Evolutionary conservation across 306 rosid genomes (phyloP).

Genomic region (Lotus japonicus): DNA sequence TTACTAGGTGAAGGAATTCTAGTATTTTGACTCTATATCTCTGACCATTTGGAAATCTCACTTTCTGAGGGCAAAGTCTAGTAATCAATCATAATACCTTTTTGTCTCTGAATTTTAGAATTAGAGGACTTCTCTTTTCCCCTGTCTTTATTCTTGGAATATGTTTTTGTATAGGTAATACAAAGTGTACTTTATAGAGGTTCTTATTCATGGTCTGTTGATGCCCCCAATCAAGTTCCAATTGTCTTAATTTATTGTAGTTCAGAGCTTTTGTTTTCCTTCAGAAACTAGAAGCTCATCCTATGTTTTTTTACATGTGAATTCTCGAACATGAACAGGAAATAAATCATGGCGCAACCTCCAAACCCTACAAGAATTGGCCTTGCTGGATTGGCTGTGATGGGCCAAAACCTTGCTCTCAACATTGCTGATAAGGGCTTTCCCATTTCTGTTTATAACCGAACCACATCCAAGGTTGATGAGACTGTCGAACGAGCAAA

Average conservation of each 20-base stretch:
- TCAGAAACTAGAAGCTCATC: not conserved
- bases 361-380: slow-evolving; percentile 56
- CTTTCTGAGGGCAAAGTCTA: not conserved
- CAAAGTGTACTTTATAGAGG: not conserved
- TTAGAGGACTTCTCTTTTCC: not conserved
- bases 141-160: not conserved
- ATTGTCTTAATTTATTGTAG: not conserved
- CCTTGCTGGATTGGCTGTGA: slow-evolving; percentile 74
- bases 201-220: not conserved
- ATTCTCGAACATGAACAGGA: slow-evolving; percentile 30
- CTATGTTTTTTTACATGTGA: not conserved
- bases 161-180: not conserved
- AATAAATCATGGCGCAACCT: slow-evolving; percentile 43
- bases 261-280: not conserved
- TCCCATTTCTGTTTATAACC: slow-evolving; percentile 71
- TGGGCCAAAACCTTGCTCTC: slow-evolving; percentile 87
- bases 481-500: slow-evolving; percentile 69
- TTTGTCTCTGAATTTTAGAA: not conserved
- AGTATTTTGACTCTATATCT: no score
- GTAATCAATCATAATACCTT: not conserved
- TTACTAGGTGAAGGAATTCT: no score
- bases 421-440: slow-evolving; percentile 81
- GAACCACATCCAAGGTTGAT: slow-evolving; percentile 79
- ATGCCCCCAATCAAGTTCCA: not conserved
- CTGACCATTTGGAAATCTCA: not conserved